A percentile compares a stretch with the other conserved stretches of the same genome.
Conservation (phyloP, 768 basidiomycete genomes). For the Lepiota brunneoincarnata region DNA sequence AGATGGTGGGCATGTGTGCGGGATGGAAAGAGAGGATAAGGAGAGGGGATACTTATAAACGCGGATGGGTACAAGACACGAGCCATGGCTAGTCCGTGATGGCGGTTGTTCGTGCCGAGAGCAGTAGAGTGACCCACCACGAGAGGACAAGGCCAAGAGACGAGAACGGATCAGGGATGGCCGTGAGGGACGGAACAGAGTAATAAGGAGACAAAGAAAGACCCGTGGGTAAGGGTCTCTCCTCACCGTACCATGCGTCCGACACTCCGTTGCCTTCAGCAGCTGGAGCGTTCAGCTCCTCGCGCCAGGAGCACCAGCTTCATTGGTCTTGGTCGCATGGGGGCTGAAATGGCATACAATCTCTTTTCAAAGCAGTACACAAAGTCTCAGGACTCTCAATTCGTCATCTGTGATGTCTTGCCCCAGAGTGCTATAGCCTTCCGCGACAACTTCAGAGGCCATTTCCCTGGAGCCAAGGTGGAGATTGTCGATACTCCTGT, state of each 20-base stretch:
- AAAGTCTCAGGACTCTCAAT: slow-evolving; percentile 49
- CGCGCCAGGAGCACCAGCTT: slow-evolving; percentile 64
- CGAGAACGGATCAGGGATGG: slow-evolving; percentile 5
- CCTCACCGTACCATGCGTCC: slow-evolving; percentile 44
- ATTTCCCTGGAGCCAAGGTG: slow-evolving; percentile 60
- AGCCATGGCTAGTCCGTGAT: slow-evolving; percentile 3
- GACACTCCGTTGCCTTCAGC: slow-evolving; percentile 41
- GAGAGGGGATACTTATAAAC: background rate
- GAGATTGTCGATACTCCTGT: slow-evolving; percentile 61
- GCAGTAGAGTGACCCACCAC: background rate
- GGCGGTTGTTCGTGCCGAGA: slow-evolving; percentile 1
- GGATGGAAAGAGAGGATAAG: background rate
- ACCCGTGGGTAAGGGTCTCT: background rate
- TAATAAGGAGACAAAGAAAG: background rate
- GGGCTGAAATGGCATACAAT: slow-evolving; percentile 82
- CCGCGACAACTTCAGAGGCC: slow-evolving; percentile 46
- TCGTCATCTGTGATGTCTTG: slow-evolving; percentile 79
- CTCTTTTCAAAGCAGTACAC: slow-evolving; percentile 73
- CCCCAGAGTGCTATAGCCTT: slow-evolving; percentile 59
- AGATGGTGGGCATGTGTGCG: slow-evolving; percentile 1
- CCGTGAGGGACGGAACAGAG: slow-evolving; percentile 5
- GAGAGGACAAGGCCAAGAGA: background rate
- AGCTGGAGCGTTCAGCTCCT: slow-evolving; percentile 27
- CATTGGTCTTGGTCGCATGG: slow-evolving; percentile 89
- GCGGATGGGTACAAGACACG: background rate